phyloP scores from a whole-genome alignment of 2,329 filamentous ascomycete species.

The Didymosphaeria variabile region DNA sequence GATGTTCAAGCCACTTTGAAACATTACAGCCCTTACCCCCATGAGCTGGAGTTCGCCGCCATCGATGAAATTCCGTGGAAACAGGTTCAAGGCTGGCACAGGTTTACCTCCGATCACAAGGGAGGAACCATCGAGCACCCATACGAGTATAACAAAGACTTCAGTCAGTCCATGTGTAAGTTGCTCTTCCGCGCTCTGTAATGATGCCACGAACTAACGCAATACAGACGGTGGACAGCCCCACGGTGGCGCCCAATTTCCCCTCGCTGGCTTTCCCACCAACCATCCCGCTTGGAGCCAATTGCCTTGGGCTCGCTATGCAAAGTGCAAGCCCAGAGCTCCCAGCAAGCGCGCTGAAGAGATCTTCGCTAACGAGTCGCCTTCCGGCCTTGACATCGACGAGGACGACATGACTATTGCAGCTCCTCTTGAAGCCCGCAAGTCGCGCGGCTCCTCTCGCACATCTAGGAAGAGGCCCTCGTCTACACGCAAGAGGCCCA shows the following conservation, averaged over 20 bases:
- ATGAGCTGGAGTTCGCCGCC: conserved; percentile 9
- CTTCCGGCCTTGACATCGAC: background rate
- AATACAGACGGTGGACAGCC: background rate
- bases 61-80: background rate
- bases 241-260: conserved; percentile 5
- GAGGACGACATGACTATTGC: too few species aligned
- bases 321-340: background rate
- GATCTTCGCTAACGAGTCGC: background rate
- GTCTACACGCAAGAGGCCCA: conserved; percentile 1
- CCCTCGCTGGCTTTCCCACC: conserved; percentile 7
- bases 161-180: conserved; percentile 5
- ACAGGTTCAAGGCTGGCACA: conserved; percentile 8
- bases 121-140: background rate
- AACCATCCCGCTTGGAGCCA: conserved; percentile 5
- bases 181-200: background rate
- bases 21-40: background rate
- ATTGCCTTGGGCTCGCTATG: conserved; percentile 4
- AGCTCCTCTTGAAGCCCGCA: conserved; percentile 2
- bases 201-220: background rate
- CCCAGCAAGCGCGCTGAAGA: conserved; percentile 4
- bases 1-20: conserved; percentile 13
- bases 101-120: background rate
- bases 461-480: conserved; percentile 2
- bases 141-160: background rate
- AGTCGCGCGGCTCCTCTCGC: background rate